Evolutionary conservation across 768 basidiomycete species (phyloP).

Genomic region (Lanmaoa pseudosensibilis): DNA sequence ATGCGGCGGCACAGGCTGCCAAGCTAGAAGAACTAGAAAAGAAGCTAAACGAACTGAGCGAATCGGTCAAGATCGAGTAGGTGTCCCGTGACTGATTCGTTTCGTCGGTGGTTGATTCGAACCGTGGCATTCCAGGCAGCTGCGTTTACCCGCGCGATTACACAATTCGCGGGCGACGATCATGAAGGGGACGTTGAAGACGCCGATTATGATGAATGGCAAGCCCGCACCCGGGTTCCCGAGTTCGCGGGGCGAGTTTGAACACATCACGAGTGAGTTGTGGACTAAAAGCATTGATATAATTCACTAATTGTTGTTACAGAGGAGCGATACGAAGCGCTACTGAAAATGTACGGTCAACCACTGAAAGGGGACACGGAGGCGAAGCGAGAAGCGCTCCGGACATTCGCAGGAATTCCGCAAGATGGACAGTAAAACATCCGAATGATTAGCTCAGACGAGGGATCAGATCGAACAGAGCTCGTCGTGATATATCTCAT

Average conservation of each 20-base stretch:
- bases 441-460: constrained; percentile 1
- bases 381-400: constrained; percentile 40
- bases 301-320: no score
- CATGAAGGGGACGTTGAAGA: constrained; percentile 34
- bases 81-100: no score
- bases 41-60: constrained; percentile 34
- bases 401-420: constrained; percentile 38
- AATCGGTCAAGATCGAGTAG: constrained; percentile 37
- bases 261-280: constrained; percentile 47
- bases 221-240: constrained; percentile 40
- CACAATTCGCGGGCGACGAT: constrained; percentile 35
- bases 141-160: constrained; percentile 38
- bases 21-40: constrained; percentile 36
- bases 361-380: constrained; percentile 40
- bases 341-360: constrained; percentile 37
- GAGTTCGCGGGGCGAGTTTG: constrained; percentile 41
- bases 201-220: constrained; percentile 33
- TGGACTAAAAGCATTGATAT: no score
- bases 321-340: constrained; percentile 44
- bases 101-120: no score
- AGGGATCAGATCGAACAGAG: background rate
- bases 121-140: constrained; percentile 24
- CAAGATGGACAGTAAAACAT: constrained; percentile 16
- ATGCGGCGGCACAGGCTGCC: constrained; percentile 11
- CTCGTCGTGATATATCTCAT: no score